Percentiles rank a stretch among this genome's conserved stretches.
Conservation (phyloP, 805 yeast genomes). For the Diddensiella caesifluorescens region DNA sequence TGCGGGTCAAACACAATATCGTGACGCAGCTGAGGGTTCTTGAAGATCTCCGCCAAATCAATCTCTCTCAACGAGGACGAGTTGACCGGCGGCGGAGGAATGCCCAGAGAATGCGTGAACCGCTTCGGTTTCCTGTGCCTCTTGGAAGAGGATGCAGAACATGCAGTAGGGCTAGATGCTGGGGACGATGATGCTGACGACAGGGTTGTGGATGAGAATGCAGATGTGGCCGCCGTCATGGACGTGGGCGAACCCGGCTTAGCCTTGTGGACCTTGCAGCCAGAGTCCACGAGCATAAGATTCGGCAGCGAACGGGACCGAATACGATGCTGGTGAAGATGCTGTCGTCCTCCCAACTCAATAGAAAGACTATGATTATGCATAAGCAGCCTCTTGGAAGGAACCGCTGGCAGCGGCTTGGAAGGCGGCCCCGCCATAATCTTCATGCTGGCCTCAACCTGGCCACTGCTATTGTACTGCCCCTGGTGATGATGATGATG, state of each 20-base stretch:
- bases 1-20: slow-evolving; percentile 91
- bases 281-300: slow-evolving; percentile 13
- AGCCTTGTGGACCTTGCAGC: slow-evolving; percentile 12
- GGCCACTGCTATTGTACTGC: too few species aligned
- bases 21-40: slow-evolving; percentile 88
- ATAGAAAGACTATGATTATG: not conserved
- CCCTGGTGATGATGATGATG: slow-evolving; percentile 7
- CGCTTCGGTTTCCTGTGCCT: not conserved
- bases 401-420: too few species aligned
- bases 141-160: not conserved
- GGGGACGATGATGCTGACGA: slow-evolving; percentile 12
- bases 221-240: slow-evolving; percentile 6
- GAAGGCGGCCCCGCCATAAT: too few species aligned
- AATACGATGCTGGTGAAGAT: slow-evolving; percentile 16
- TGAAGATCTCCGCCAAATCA: slow-evolving; percentile 80
- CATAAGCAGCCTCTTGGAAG: not conserved
- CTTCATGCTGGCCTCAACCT: too few species aligned
- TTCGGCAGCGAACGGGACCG: slow-evolving; percentile 23
- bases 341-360: slow-evolving; percentile 2
- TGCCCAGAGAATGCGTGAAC: not conserved
- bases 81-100: slow-evolving; percentile 65
- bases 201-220: slow-evolving; percentile 5
- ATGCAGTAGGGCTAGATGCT: not conserved
- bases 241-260: not conserved
- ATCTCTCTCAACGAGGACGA: slow-evolving; percentile 76